phyloP scores from a whole-genome alignment of 1,284 basidiomycete species.

The Sporisorium reilianum region DNA sequence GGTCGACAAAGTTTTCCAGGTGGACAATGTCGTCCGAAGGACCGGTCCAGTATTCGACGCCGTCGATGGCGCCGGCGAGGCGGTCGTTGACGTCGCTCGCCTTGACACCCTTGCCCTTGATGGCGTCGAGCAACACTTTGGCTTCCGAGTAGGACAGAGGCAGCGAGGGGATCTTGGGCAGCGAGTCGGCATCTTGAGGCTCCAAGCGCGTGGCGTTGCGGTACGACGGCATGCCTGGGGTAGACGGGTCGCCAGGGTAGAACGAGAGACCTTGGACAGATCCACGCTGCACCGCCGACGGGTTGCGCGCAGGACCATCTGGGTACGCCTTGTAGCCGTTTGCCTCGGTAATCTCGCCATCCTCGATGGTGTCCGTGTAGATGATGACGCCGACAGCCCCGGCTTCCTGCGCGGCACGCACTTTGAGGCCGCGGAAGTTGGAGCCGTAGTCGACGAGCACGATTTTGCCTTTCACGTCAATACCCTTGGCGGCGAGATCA shows the following conservation, averaged over 20 bases:
- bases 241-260: conserved; percentile 86
- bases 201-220: conserved; percentile 79
- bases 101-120: conserved; percentile 71
- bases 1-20: conserved; percentile 54
- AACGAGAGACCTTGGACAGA: conserved; percentile 81
- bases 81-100: conserved; percentile 75
- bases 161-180: conserved; percentile 85
- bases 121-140: conserved; percentile 70
- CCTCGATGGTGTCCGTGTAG: conserved; percentile 89
- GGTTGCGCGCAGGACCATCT: conserved; percentile 86
- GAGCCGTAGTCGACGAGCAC: conserved; percentile 85
- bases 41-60: conserved; percentile 73
- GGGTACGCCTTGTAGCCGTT: conserved; percentile 78
- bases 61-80: conserved; percentile 72
- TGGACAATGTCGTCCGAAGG: conserved; percentile 56
- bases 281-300: conserved; percentile 79
- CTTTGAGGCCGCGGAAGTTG: conserved; percentile 84
- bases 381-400: conserved; percentile 78
- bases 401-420: conserved; percentile 83
- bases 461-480: conserved; percentile 82
- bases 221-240: conserved; percentile 88
- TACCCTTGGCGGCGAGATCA: conserved; percentile 72
- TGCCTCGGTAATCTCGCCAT: conserved; percentile 81
- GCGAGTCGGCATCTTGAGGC: conserved; percentile 74
- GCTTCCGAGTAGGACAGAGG: conserved; percentile 73